Evolutionary conservation across 2,329 filamentous ascomycete species (phyloP).

Genomic region (Diaporthe sp.): DNA sequence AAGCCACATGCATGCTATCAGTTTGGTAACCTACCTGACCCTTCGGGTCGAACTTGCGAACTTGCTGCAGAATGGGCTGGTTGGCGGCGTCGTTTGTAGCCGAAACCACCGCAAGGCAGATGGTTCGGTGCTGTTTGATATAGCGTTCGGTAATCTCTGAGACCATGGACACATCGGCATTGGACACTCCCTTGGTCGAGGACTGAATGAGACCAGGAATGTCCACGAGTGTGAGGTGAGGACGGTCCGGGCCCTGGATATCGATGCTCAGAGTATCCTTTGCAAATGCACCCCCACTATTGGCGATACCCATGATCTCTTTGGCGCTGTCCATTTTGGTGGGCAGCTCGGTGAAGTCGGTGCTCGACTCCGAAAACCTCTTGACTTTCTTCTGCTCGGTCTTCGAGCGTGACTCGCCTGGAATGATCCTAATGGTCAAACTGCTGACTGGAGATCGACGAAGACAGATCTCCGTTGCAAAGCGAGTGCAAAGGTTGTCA

Average conservation of each 20-base stretch:
- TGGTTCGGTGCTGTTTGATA: constrained; percentile 15
- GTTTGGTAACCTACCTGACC: too few species aligned
- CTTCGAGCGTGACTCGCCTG: too few species aligned
- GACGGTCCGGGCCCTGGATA: constrained; percentile 29
- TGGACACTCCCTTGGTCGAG: not conserved
- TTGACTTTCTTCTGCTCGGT: too few species aligned
- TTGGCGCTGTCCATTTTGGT: too few species aligned
- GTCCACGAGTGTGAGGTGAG: constrained; percentile 30
- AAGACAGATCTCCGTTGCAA: too few species aligned
- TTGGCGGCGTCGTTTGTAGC: constrained; percentile 34
- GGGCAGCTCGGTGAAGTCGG: too few species aligned
- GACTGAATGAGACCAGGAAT: constrained; percentile 35
- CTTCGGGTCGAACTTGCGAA: constrained; percentile 22
- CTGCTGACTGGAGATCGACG: too few species aligned
- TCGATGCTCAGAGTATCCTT: not conserved
- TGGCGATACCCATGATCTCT: too few species aligned
- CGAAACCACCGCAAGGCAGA: constrained; percentile 20
- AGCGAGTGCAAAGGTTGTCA: constrained; percentile 33
- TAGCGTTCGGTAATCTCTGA: not conserved
- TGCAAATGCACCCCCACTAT: not conserved
- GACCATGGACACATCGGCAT: constrained; percentile 3
- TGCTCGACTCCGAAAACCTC: too few species aligned
- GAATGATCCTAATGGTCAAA: too few species aligned
- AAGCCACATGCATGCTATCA: too few species aligned
- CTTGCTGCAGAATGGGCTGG: constrained; percentile 10